Base-by-base conservation (phyloP, 768 basidiomycete genomes). In the Cubamyces lactineus region DNA sequence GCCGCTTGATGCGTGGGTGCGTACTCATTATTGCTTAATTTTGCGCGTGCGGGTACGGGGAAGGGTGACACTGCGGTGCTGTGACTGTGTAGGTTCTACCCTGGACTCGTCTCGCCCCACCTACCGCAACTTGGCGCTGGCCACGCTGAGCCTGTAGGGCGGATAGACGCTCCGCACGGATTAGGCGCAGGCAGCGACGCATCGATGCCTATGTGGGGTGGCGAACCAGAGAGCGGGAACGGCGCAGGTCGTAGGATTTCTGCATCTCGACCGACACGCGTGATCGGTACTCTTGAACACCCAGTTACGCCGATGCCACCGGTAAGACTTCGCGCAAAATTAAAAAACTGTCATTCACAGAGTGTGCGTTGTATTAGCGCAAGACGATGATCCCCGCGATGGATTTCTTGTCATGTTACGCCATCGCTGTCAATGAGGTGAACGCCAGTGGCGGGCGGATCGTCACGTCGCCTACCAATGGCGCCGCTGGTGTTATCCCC, bases 381-480 rank as follows among this genome's bases (percentile, higher is more conserved):
- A 90, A 84, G 73, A 92, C 92, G 9, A 87, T 89, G 67, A 94
- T 97, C 53, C 94, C 94, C 0, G 94, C 93, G 0, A 86, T 98
- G 75, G 95, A 98, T 70, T 96, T 95, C 70, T 77, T 98, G 62
- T 91, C 90, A 1, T 93, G 92, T 63, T 98, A 97, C 74, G 96
- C 94, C 2, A 96, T 95, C 56, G 92, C 93, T 17, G 94, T 95
- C 13, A 96, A 96, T 69, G 96, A 97, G 73, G 94, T 96, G 13
- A 97, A 96, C 69, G 95, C 95, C 4, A 83, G 86, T 30, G 95
- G 96, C 0, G 96, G 96, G 0, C 82, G 96, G 34, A 96, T 98
- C 54, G 96, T 98, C 48, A 98, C 96, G 2, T 91, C 92, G 5
- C 96, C 92, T 2, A 96, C 95, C 6, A 95, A 95, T 70, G 96